phyloP scores from a whole-genome alignment of 2,329 filamentous ascomycete genomes.

The Monilinia vaccinii-corymbosi region DNA sequence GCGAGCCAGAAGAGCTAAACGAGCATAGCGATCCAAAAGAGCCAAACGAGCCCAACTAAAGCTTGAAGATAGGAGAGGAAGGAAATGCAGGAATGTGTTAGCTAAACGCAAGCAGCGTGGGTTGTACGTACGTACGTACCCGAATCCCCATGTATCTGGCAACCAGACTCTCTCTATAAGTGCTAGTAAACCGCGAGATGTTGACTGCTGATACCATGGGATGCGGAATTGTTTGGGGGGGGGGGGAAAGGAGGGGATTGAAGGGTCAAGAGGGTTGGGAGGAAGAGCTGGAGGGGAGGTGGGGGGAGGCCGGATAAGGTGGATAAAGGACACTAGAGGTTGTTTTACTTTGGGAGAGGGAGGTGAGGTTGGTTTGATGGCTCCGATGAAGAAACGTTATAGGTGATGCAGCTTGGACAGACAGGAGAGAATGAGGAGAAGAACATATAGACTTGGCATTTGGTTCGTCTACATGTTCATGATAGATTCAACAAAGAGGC shows the following conservation, averaged over 20 bases:
- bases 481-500: neutral
- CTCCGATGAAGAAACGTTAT: too few species aligned
- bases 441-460: neutral
- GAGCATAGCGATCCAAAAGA: constrained; percentile 26
- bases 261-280: too few species aligned
- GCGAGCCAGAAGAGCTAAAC: too few species aligned
- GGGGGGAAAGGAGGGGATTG: constrained; percentile 48
- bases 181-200: constrained; percentile 43
- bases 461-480: neutral
- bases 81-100: constrained; percentile 44
- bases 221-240: constrained; percentile 47
- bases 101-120: constrained; percentile 56
- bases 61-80: constrained; percentile 30
- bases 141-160: constrained; percentile 54
- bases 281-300: too few species aligned
- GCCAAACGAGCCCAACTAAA: neutral
- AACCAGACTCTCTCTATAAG: constrained; percentile 47
- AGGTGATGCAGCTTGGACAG: too few species aligned
- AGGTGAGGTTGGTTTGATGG: too few species aligned
- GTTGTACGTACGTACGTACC: too few species aligned
- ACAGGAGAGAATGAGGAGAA: neutral
- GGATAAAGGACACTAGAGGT: too few species aligned
- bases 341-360: too few species aligned
- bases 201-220: constrained; percentile 37
- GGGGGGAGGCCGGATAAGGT: too few species aligned